Evolutionary conservation across 768 basidiomycete species (phyloP).

Genomic region (Calocybe indica): DNA sequence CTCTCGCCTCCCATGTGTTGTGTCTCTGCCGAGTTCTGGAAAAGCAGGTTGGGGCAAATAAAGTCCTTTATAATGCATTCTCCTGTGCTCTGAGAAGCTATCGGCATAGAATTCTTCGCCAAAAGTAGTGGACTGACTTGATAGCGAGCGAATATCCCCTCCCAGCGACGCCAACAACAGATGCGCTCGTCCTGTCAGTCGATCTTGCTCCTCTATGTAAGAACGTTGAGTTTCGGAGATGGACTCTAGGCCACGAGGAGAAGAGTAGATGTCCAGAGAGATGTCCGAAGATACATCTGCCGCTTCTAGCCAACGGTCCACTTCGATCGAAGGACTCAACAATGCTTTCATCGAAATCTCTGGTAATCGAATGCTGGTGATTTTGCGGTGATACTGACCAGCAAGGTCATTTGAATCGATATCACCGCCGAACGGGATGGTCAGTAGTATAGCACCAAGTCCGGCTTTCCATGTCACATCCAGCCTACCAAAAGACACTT

Average conservation of each 20-base stretch:
- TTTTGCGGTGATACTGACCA: constrained; percentile 58
- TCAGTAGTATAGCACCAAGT: constrained; percentile 46
- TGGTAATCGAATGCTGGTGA: constrained; percentile 56
- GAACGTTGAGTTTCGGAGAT: constrained; percentile 47
- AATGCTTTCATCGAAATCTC: constrained; percentile 44
- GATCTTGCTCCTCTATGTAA: constrained; percentile 71
- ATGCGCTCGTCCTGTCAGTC: constrained; percentile 54
- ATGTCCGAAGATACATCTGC: constrained; percentile 46
- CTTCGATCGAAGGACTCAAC: constrained; percentile 30
- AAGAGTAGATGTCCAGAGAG: constrained; percentile 63
- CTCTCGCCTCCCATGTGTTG: background rate
- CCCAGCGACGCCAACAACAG: constrained; percentile 35
- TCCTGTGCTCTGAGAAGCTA: background rate
- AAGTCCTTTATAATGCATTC: constrained; percentile 41
- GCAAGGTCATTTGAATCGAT: constrained; percentile 75
- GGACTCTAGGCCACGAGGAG: constrained; percentile 50
- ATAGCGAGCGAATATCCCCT: background rate
- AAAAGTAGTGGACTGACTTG: too few species aligned
- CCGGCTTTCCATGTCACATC: constrained; percentile 53
- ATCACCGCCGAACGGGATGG: constrained; percentile 52
- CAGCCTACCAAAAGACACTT: constrained; percentile 48
- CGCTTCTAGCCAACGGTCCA: constrained; percentile 63
- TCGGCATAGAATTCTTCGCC: constrained; percentile 7
- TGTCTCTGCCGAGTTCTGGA: constrained; percentile 6
- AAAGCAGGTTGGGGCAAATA: constrained; percentile 34